Evolutionary conservation across 148 eudicot species (phyloP).

Genomic region (Heliosperma pusillum): DNA sequence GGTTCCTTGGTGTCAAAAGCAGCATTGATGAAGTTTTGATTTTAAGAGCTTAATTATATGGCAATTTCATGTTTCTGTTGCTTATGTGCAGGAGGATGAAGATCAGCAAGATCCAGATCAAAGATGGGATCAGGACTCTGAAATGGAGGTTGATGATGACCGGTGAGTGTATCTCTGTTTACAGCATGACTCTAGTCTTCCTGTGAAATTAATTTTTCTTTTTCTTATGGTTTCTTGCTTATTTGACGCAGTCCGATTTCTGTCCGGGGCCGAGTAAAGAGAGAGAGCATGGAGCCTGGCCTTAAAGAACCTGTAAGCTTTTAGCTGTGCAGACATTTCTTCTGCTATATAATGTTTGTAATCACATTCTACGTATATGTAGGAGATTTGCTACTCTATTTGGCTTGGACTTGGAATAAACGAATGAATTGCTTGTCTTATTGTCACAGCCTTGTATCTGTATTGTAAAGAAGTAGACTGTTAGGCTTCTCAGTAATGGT

Average conservation of each 20-base stretch:
- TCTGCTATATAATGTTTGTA: neutral
- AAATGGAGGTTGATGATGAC: conserved; percentile 63
- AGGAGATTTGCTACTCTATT: neutral
- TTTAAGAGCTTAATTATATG: neutral
- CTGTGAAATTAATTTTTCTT: neutral
- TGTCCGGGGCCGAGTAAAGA: conserved; percentile 56
- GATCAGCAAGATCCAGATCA: conserved; percentile 73
- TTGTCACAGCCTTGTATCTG: neutral
- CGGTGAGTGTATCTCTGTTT: conserved; percentile 36
- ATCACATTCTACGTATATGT: neutral
- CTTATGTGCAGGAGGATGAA: conserved; percentile 64
- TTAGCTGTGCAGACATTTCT: neutral
- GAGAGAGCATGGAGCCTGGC: conserved; percentile 56
- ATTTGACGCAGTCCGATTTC: conserved; percentile 46
- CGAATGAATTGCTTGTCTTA: too few species aligned
- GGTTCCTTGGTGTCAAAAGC: neutral
- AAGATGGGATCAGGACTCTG: conserved; percentile 73
- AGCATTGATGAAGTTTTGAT: neutral
- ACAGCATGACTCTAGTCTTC: neutral
- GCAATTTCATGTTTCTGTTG: neutral
- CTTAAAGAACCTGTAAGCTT: conserved; percentile 46
- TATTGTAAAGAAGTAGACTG: neutral
- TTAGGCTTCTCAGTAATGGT: neutral
- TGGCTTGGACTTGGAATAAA: neutral
- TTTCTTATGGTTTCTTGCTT: conserved; percentile 4